Conservation (phyloP, 2,329 filamentous ascomycete species). For the Fusarium udum region DNA sequence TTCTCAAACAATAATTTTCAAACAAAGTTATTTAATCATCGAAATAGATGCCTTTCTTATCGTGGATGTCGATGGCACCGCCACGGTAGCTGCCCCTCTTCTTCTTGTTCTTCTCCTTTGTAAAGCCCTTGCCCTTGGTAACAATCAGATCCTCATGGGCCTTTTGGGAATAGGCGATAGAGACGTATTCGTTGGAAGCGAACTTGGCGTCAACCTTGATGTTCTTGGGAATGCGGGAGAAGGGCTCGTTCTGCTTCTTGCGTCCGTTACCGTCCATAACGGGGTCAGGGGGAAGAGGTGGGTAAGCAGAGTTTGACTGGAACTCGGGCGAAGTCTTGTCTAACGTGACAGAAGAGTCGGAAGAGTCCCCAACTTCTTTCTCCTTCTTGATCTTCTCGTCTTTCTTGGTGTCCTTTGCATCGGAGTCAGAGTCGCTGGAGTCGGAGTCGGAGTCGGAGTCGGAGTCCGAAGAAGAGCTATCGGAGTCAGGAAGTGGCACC, state of each 20-base stretch:
- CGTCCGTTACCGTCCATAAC: constrained; percentile 41
- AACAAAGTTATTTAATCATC: constrained; percentile 70
- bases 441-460: constrained; percentile 46
- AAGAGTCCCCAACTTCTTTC: constrained; percentile 45
- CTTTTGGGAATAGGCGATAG: constrained; percentile 87
- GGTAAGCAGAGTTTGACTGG: constrained; percentile 49
- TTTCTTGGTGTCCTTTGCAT: constrained; percentile 40
- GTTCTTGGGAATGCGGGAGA: constrained; percentile 79
- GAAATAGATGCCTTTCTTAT: constrained; percentile 91
- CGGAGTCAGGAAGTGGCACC: constrained; percentile 56
- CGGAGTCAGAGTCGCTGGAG: constrained; percentile 48
- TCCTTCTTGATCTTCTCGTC: constrained; percentile 35
- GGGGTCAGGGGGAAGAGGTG: constrained; percentile 65
- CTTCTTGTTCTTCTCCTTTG: constrained; percentile 99
- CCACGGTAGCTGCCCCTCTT: constrained; percentile 91
- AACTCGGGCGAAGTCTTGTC: constrained; percentile 58
- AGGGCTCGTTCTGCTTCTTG: constrained; percentile 72
- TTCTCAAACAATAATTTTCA: neutral
- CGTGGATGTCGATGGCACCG: constrained; percentile 83
- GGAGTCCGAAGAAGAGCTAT: constrained; percentile 47
- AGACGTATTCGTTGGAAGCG: constrained; percentile 81
- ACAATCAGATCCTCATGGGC: constrained; percentile 89
- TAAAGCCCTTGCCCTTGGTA: constrained; percentile 96
- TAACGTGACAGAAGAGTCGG: constrained; percentile 61
- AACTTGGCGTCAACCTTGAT: constrained; percentile 74